Evolutionary conservation across 192 early-diverging fungal genomes (phyloP).

Genomic region (Coemansia biformis): DNA sequence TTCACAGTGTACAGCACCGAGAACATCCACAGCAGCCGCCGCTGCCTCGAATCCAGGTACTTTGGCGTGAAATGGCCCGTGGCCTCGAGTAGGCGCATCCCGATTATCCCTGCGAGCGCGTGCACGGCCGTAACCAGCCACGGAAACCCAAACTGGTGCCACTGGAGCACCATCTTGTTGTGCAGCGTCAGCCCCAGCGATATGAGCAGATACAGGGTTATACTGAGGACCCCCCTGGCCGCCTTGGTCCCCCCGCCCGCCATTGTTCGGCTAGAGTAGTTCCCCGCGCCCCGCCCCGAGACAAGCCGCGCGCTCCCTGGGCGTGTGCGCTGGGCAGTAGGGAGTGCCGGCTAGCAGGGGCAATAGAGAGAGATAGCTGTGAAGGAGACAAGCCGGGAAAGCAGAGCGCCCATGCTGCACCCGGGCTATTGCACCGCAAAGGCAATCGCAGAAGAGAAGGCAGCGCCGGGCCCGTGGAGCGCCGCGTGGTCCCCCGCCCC

Average conservation of each 20-base stretch:
- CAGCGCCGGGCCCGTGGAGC: too few species aligned
- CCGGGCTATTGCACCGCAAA: too few species aligned
- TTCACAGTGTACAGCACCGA: constrained; percentile 85
- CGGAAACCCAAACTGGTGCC: constrained; percentile 70
- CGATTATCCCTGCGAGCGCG: constrained; percentile 64
- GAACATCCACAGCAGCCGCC: constrained; percentile 66
- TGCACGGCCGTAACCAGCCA: constrained; percentile 87
- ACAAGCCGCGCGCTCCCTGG: too few species aligned
- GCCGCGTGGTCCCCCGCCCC: too few species aligned
- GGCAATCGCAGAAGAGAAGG: too few species aligned
- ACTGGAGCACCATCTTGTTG: constrained; percentile 76
- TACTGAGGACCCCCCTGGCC: constrained; percentile 5
- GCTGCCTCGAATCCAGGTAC: constrained; percentile 54
- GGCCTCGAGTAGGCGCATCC: constrained; percentile 52
- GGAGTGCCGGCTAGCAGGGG: too few species aligned
- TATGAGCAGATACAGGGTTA: constrained; percentile 9
- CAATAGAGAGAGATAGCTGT: too few species aligned
- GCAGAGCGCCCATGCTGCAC: too few species aligned
- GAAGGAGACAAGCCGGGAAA: too few species aligned
- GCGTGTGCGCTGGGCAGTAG: too few species aligned
- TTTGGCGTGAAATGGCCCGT: constrained; percentile 53
- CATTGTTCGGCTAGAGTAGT: too few species aligned
- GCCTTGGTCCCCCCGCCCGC: background rate
- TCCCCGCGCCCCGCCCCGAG: too few species aligned
- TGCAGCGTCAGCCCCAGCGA: constrained; percentile 63